Evolutionary conservation across 345 rosid species (phyloP).

Genomic region (Crucihimalaya himalaica): DNA sequence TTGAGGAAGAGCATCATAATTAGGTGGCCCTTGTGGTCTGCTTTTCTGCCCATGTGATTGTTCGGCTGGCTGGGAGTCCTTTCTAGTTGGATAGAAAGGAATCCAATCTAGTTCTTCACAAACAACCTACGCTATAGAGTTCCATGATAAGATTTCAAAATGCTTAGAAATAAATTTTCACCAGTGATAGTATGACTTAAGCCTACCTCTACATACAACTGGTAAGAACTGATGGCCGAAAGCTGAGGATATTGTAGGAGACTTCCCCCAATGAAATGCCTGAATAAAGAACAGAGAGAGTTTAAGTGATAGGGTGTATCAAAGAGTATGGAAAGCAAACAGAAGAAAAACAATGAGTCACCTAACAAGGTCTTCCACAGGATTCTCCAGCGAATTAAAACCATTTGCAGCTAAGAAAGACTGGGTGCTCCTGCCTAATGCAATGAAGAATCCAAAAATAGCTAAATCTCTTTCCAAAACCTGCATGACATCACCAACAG

Average conservation of each 20-base stretch:
- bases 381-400: constrained; percentile 58
- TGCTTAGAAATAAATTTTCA: constrained; percentile 17
- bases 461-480: constrained; percentile 94
- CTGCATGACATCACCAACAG: constrained; percentile 51
- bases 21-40: constrained; percentile 62
- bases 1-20: constrained; percentile 72
- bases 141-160: constrained; percentile 19
- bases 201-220: constrained; percentile 94
- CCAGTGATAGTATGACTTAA: constrained; percentile 24
- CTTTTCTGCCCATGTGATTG: constrained; percentile 60
- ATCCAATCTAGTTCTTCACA: constrained; percentile 98
- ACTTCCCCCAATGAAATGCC: constrained; percentile 92
- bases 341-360: constrained; percentile 37
- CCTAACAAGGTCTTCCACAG: constrained; percentile 79
- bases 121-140: constrained; percentile 63
- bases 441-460: constrained; percentile 96
- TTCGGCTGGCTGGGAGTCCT: constrained; percentile 38
- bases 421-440: constrained; percentile 83
- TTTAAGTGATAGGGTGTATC: constrained; percentile 17
- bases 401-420: constrained; percentile 76
- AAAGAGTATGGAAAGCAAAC: constrained; percentile 16
- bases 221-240: constrained; percentile 92
- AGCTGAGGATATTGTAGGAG: constrained; percentile 93
- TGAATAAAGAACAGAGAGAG: constrained; percentile 38
- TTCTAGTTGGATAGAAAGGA: constrained; percentile 65